Evolutionary conservation across 2,329 filamentous ascomycete genomes (phyloP).

Genomic region (Aspergillus brasiliensis): DNA sequence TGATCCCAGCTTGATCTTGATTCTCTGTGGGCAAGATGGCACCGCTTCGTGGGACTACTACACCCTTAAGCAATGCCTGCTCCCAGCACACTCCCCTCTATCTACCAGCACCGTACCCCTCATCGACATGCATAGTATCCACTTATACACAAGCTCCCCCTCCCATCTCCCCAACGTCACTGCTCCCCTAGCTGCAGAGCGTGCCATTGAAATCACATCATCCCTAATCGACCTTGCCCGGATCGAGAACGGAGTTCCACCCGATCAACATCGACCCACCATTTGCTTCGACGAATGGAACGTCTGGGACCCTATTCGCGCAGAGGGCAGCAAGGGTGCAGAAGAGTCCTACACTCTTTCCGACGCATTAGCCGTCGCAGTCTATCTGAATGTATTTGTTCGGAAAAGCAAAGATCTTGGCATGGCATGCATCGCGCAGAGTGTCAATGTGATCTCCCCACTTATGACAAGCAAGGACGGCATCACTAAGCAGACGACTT

Average conservation of each 20-base stretch:
- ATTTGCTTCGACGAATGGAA: conserved; percentile 89
- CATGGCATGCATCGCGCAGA: conserved; percentile 79
- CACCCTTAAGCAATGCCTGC: conserved; percentile 69
- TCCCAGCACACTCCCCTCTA: conserved; percentile 48
- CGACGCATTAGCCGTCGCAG: conserved; percentile 72
- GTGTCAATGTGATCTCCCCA: conserved; percentile 75
- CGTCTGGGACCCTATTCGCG: conserved; percentile 74
- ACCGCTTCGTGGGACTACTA: conserved; percentile 71
- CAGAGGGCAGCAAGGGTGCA: conserved; percentile 70
- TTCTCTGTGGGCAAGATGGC: conserved; percentile 74
- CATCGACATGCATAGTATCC: conserved; percentile 80
- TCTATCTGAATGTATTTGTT: conserved; percentile 76
- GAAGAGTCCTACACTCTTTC: conserved; percentile 75
- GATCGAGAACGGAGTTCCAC: conserved; percentile 63
- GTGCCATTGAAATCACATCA: conserved; percentile 70
- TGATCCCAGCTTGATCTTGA: conserved; percentile 68
- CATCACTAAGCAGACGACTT: conserved; percentile 70
- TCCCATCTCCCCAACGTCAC: conserved; percentile 59
- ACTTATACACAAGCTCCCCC: conserved; percentile 70
- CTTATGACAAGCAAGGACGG: conserved; percentile 70
- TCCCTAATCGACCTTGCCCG: conserved; percentile 72
- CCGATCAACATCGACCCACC: conserved; percentile 62
- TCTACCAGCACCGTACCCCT: conserved; percentile 47
- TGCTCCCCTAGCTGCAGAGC: conserved; percentile 69
- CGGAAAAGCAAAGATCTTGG: conserved; percentile 70